These are phyloP conservation scores for Suhomyces vadensis DNA, from an alignment of 805 yeast species.

Conservation along the genomic window DNA sequence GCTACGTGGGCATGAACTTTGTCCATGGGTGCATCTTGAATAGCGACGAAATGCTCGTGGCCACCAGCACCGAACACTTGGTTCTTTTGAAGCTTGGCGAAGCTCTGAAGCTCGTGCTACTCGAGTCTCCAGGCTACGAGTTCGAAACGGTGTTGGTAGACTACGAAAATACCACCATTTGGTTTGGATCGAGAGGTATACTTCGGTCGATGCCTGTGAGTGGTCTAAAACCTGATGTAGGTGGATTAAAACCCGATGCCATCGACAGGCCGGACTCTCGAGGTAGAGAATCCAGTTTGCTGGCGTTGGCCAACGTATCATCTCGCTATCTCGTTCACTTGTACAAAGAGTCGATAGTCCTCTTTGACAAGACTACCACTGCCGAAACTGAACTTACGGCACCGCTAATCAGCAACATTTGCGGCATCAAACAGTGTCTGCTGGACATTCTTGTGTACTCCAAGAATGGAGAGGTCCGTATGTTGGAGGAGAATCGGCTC, in stretches of 20 bases:
- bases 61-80: conserved; percentile 35
- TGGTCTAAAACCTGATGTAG: no score
- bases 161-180: conserved; percentile 20
- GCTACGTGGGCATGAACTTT: conserved; percentile 50
- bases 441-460: conserved; percentile 43
- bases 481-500: conserved; percentile 17
- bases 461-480: conserved; percentile 40
- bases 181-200: conserved; percentile 23
- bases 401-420: conserved; percentile 37
- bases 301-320: conserved; percentile 1
- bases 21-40: conserved; percentile 38
- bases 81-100: conserved; percentile 27
- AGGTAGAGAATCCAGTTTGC: not conserved
- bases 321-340: not conserved
- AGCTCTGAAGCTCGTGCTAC: conserved; percentile 16
- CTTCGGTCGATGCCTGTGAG: conserved; percentile 13
- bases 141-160: conserved; percentile 23
- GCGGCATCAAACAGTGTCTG: conserved; percentile 38
- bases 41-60: conserved; percentile 37
- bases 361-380: conserved; percentile 37
- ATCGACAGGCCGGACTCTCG: no score
- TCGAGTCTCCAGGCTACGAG: conserved; percentile 18
- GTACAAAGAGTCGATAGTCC: not conserved
- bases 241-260: no score
- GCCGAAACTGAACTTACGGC: conserved; percentile 32